Conservation (phyloP, 2,329 filamentous ascomycete genomes). For the Pyricularia sp. region DNA sequence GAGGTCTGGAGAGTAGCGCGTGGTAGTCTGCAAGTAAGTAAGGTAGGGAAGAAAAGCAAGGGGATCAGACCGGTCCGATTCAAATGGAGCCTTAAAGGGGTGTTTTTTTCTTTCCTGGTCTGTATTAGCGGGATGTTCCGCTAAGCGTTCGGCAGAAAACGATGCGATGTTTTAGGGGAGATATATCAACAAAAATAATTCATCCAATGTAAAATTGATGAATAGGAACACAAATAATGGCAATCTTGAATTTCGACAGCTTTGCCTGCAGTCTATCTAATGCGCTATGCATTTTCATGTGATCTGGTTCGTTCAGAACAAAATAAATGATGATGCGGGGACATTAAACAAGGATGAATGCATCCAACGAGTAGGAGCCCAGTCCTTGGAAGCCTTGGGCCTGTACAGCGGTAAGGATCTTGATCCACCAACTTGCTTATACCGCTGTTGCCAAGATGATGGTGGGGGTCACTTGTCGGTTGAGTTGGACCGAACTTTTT, state of each 20-base stretch:
- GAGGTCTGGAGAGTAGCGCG: not conserved
- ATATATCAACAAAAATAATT: not conserved
- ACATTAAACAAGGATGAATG: not conserved
- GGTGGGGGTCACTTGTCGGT: not conserved
- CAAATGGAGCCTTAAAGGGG: not conserved
- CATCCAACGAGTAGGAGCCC: not conserved
- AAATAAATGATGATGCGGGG: not conserved
- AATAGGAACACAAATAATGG: not conserved
- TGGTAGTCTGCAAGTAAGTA: not conserved
- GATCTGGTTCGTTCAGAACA: not conserved
- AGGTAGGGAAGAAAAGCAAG: not conserved
- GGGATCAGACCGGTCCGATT: not conserved
- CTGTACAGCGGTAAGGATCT: not conserved
- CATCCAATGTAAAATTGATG: not conserved
- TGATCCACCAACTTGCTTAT: not conserved
- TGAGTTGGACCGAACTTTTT: not conserved
- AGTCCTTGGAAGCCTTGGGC: not conserved
- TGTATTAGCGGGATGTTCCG: not conserved
- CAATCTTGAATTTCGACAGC: not conserved
- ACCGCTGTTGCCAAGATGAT: not conserved
- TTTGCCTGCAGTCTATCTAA: not conserved
- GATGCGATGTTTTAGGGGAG: not conserved
- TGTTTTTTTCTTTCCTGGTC: not conserved
- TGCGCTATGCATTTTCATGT: not conserved
- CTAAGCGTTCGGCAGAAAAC: not conserved